Percentiles rank a stretch among this genome's conserved stretches.
These are phyloP conservation scores for Trichoderma gamsii DNA, from an alignment of 495 filamentous ascomycete genomes.

Conservation along the genomic window DNA sequence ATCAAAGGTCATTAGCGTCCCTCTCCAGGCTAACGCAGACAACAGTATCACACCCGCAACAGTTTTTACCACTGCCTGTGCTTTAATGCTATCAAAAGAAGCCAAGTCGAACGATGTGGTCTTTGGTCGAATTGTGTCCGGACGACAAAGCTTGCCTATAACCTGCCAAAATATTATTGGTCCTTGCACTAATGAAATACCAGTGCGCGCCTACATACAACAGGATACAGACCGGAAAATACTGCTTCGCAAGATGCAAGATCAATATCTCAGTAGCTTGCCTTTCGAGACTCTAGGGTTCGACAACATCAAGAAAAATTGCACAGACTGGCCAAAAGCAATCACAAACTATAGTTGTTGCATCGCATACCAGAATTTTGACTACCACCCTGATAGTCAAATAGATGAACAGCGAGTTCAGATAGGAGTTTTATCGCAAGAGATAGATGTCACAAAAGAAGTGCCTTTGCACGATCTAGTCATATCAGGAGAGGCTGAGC, in stretches of 20 bases:
- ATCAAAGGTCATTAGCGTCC: neutral
- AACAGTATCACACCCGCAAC: conserved; percentile 17
- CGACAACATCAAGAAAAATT: conserved; percentile 18
- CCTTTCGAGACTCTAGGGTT: conserved; percentile 19
- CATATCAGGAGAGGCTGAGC: neutral
- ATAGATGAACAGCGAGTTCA: conserved; percentile 13
- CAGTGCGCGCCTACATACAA: conserved; percentile 10
- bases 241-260: conserved; percentile 14
- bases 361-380: conserved; percentile 19
- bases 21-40: neutral
- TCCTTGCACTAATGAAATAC: conserved; percentile 18
- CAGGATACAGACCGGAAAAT: conserved; percentile 4
- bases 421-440: conserved; percentile 15
- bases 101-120: conserved; percentile 15
- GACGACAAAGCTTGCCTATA: conserved; percentile 17
- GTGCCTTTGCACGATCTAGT: neutral
- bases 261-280: conserved; percentile 18
- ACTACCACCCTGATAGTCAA: conserved; percentile 16
- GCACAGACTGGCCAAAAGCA: conserved; percentile 16
- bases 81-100: conserved; percentile 14
- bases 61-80: conserved; percentile 19
- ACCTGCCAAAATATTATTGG: conserved; percentile 17
- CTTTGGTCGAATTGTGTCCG: conserved; percentile 18
- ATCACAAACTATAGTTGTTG: conserved; percentile 14
- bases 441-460: neutral